phyloP scores from a whole-genome alignment of 257 asterid genomes.

The Rehmannia glutinosa region DNA sequence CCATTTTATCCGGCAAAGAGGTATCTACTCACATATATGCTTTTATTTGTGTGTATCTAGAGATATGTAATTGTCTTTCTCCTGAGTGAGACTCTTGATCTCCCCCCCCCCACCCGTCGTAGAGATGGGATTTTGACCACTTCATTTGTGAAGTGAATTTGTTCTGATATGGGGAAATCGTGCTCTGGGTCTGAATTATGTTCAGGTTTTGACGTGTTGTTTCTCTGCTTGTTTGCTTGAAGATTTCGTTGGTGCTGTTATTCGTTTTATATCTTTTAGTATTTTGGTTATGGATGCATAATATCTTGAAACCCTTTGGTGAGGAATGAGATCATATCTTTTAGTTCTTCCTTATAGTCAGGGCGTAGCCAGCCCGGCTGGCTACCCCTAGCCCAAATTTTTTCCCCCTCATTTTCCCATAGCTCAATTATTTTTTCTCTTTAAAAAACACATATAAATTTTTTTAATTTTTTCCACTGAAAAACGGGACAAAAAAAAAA shows the following conservation, averaged over 20 bases:
- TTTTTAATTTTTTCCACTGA: too few relatives aligned
- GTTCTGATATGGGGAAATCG: background rate
- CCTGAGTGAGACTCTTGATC: background rate
- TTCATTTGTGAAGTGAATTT: background rate
- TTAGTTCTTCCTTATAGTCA: too few relatives aligned
- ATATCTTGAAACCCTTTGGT: background rate
- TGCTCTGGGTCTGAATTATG: background rate
- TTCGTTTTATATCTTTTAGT: background rate
- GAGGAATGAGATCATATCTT: background rate
- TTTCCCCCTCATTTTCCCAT: too few relatives aligned
- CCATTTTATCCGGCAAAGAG: slow-evolving; percentile 60
- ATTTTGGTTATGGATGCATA: background rate
- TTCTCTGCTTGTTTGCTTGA: background rate
- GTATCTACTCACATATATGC: slow-evolving; percentile 18
- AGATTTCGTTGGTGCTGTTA: background rate
- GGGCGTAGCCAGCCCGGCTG: too few relatives aligned
- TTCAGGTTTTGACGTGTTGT: background rate
- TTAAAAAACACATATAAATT: too few relatives aligned
- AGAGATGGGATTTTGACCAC: background rate
- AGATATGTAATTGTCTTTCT: background rate
- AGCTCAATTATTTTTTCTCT: too few relatives aligned
- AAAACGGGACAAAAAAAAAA: too few relatives aligned
- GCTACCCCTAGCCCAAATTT: background rate
- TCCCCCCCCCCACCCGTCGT: too few relatives aligned
- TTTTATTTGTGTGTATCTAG: background rate